These are phyloP conservation scores for Epichloe sylvatica DNA, from an alignment of 2,329 filamentous ascomycete species.

Conservation along the genomic window DNA sequence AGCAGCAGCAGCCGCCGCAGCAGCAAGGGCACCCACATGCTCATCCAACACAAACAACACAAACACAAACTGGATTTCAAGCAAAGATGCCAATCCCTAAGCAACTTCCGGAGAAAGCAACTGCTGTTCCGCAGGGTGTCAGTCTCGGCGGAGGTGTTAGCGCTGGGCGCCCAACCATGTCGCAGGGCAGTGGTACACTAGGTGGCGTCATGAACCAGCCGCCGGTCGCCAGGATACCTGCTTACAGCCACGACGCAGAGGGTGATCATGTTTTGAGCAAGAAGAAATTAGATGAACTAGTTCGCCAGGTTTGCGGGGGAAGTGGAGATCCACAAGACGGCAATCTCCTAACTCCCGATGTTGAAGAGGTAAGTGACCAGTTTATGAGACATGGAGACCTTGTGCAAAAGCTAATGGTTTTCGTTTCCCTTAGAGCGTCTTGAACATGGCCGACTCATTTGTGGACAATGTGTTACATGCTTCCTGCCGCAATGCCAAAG, in stretches of 20 bases:
- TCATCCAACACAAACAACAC: constrained; percentile 34
- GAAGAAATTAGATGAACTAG: constrained; percentile 91
- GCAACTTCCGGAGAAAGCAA: constrained; percentile 52
- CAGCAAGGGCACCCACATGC: constrained; percentile 32
- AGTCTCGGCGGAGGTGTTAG: constrained; percentile 48
- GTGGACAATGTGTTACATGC: constrained; percentile 79
- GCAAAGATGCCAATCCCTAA: constrained; percentile 75
- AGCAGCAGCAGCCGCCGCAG: constrained; percentile 9
- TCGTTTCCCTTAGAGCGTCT: constrained; percentile 50
- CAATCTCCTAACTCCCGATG: constrained; percentile 74
- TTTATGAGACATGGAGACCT: neutral
- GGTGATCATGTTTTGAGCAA: constrained; percentile 91
- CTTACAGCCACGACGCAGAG: constrained; percentile 79
- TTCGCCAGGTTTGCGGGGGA: constrained; percentile 81
- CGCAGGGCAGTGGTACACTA: constrained; percentile 59
- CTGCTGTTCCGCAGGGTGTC: constrained; percentile 60
- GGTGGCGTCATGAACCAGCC: constrained; percentile 81
- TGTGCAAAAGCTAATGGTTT: constrained; percentile 8
- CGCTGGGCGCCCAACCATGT: constrained; percentile 66
- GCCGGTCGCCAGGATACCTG: constrained; percentile 65
- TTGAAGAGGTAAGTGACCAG: constrained; percentile 64
- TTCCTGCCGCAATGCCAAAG: constrained; percentile 83
- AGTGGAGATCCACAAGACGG: constrained; percentile 57
- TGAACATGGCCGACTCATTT: constrained; percentile 85
- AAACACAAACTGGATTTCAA: constrained; percentile 29